Evolutionary conservation across 306 rosid species (phyloP), one percentile per base, ranked within the genome.

Genomic region (Vigna reflexopilosa): DNA sequence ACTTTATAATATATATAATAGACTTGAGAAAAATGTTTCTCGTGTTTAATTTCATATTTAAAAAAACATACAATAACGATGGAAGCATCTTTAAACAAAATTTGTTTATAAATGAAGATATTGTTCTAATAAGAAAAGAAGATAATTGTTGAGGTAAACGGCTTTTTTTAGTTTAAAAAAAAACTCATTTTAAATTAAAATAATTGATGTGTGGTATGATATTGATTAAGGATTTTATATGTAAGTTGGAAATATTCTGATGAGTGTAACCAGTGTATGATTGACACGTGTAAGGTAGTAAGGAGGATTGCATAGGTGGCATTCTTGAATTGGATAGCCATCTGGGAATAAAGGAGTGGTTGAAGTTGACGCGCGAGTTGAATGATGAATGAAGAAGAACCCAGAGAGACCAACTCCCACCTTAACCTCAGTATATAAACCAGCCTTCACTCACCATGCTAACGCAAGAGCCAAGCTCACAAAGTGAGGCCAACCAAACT

Each of bases 311-410:
- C 9, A 4, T 2, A 77, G 81, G 87, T 84, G 89, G 72, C 76
- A 0, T 1, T 0, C 2, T 6, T 0, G 32, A 16, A 81, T 78
- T 78, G 82, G 85, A 2, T 0, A 71, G 4, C 8, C 47, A 4
- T 12, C 48, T 58, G 81, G 70, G 77, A 70, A 80, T 69, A 77
- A 67, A 72, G 63, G 70, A 1, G 32, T 81, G 80, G 12, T 22
- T 65, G 84, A 83, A 77, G 86, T 81, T 77, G 86, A 85, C 83
- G 84, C 81, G 69, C 80, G 32, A 58, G 82, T 30, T 57, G 48
- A 55, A 34, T 83, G 50, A 50, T 61, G 64, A 28, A 50, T 42
- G 16, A 17, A 44, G 67, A 42, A 9, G 12, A 42, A 42, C 13
- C 47, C 13, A 42, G 13, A 40, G 47, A 40, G 45, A 40, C 66